Evolutionary conservation across 2,329 filamentous ascomycete species (phyloP), one percentile per base, ranked within the genome.

Genomic region (Fusarium guadeloupense): DNA sequence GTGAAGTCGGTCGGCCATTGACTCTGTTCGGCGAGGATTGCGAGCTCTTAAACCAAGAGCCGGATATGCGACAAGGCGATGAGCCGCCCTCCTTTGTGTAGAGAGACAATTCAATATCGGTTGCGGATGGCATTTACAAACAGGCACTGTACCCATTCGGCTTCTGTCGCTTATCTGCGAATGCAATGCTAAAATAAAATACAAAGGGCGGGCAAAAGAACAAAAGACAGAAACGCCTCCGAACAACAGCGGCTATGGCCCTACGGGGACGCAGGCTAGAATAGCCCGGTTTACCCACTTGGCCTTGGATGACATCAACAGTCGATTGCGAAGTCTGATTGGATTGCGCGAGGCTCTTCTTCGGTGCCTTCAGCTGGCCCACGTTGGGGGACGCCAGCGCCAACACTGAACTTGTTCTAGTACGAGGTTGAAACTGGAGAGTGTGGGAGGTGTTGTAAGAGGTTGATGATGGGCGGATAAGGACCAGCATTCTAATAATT

Each of bases 291-390:
- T 25, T 48, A 37, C 44, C 54, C 54, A 58, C 59, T 47, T 48
- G 19, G 26, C 21, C 30, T 43, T 43, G 53, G 45, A 66, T 67
- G 60, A 67, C 63, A 66, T 66, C 63, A 26, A 66, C 59, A 33
- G 35, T 26, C 35, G 37, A 26, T 41, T 40, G 21, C 23, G 30
- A 28, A 19, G 21, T 38, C 21, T 61, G 55, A 66, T 66, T 66
- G 63, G 62, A 25, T 33, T 35, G 38, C 21, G 25, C 34, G 47
- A 51, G 63, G 63, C 55, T 67, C 59, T 66, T 64, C 51, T 26
- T 66, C 63, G 63, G 63, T 51, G 63, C 41, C 52, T 66, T 64
- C 63, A 66, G 62, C 62, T 65, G 62, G 54, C 33, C 54, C 54
- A 54, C 59, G 58, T 56, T 44, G 43, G 60, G 39, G 52, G 43